A percentile compares a stretch with the other conserved stretches of the same genome.
Evolutionary conservation across 495 filamentous ascomycete genomes (phyloP).

Genomic region (Pseudomonodictys pantanalensis): DNA sequence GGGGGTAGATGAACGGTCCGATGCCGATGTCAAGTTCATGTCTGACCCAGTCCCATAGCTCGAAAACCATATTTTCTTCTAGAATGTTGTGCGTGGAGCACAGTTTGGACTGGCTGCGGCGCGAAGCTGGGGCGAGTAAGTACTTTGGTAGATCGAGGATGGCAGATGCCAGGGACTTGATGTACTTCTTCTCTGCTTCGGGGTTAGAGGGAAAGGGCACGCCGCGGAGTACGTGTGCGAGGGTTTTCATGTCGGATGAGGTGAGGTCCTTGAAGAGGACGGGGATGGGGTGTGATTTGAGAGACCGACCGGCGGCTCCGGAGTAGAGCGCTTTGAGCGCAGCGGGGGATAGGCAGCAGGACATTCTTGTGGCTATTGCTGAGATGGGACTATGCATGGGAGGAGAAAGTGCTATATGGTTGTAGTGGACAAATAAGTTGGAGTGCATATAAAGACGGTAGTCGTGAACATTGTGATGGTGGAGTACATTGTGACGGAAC

Average conservation of each 20-base stretch:
- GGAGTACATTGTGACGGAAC: too few relatives aligned
- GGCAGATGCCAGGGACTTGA: background rate
- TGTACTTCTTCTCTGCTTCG: background rate
- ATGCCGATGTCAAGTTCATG: constrained; percentile 13
- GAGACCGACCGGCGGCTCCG: background rate
- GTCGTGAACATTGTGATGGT: too few relatives aligned
- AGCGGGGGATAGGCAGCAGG: too few relatives aligned
- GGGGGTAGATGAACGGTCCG: constrained; percentile 8
- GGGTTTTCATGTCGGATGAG: constrained; percentile 6
- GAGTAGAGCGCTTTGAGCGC: background rate
- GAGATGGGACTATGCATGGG: too few relatives aligned
- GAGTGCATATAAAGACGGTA: too few relatives aligned
- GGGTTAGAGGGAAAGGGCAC: background rate
- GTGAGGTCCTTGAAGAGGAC: constrained; percentile 1
- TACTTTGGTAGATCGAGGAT: background rate
- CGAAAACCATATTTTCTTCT: background rate
- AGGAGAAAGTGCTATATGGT: too few relatives aligned
- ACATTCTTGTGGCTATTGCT: too few relatives aligned
- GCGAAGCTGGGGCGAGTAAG: background rate
- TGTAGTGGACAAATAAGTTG: too few relatives aligned
- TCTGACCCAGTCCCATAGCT: constrained; percentile 7
- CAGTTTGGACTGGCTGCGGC: background rate
- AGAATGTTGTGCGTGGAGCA: constrained; percentile 15
- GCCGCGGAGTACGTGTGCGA: constrained; percentile 5
- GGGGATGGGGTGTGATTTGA: background rate